These are phyloP conservation scores for Penicillium sp. DNA, from an alignment of 2,329 filamentous ascomycete species.

Conservation along the genomic window DNA sequence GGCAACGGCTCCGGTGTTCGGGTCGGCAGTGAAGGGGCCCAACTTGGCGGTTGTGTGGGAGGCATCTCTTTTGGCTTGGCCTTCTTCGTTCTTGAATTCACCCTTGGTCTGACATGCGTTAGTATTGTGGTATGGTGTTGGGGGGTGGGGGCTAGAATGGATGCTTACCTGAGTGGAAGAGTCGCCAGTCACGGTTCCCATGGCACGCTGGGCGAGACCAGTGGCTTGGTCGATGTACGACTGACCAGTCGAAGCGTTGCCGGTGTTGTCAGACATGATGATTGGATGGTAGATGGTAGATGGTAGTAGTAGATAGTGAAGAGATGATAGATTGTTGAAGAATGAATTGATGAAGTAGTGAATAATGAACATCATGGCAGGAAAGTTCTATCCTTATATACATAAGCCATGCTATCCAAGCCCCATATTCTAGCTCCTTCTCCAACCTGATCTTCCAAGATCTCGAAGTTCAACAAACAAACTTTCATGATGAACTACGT, in stretches of 20 bases:
- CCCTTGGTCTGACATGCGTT: conserved; percentile 62
- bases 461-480: conserved; percentile 4
- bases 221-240: conserved; percentile 72
- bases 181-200: conserved; percentile 74
- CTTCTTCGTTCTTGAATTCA: conserved; percentile 61
- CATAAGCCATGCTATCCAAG: not conserved
- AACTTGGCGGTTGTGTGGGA: conserved; percentile 74
- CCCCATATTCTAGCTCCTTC: conserved; percentile 2
- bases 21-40: conserved; percentile 67
- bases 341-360: not conserved
- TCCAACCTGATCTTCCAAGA: not conserved
- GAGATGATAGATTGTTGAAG: not conserved
- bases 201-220: conserved; percentile 68
- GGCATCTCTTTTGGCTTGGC: conserved; percentile 65
- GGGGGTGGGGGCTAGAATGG: not conserved
- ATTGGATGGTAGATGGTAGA: not conserved
- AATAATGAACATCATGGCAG: not conserved
- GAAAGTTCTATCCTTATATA: conserved; percentile 5
- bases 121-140: not conserved
- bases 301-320: conserved; percentile 5
- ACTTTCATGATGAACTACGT: conserved; percentile 22
- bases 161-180: conserved; percentile 60
- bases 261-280: conserved; percentile 29
- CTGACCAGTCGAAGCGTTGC: conserved; percentile 70
- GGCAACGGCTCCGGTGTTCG: conserved; percentile 67